These are phyloP conservation scores for Raphanus hybrid DNA, from an alignment of 441 rosid species.

Conservation along the genomic window DNA sequence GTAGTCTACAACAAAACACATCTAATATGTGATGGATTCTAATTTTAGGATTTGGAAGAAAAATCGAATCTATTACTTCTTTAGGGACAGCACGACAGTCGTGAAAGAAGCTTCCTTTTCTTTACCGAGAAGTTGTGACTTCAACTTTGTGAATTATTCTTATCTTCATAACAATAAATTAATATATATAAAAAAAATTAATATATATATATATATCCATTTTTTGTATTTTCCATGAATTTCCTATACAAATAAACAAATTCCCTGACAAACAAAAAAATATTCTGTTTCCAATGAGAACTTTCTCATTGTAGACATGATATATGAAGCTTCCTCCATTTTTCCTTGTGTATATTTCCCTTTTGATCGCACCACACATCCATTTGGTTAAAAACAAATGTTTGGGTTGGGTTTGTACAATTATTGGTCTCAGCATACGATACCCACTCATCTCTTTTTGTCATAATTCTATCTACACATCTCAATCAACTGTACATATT, in stretches of 20 bases:
- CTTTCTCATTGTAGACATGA: slow-evolving; percentile 35
- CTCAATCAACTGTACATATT: slow-evolving; percentile 27
- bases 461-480: slow-evolving; percentile 17
- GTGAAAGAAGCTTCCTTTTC: neutral
- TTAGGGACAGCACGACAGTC: neutral
- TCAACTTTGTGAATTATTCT: neutral
- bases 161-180: no score
- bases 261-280: neutral
- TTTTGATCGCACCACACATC: slow-evolving; percentile 21
- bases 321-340: slow-evolving; percentile 24
- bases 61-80: neutral
- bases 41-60: no score
- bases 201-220: no score
- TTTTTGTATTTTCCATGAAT: slow-evolving; percentile 8
- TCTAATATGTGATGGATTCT: no score
- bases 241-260: neutral
- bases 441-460: slow-evolving; percentile 25
- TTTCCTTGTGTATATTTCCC: neutral
- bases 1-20: no score
- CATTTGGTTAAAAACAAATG: slow-evolving; percentile 19
- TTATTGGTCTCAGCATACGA: slow-evolving; percentile 36
- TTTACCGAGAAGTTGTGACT: neutral
- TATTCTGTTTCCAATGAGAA: slow-evolving; percentile 30
- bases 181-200: no score
- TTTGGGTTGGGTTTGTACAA: slow-evolving; percentile 7